Evolutionary conservation across 2,329 filamentous ascomycete genomes (phyloP).

Genomic region (Raffaelea ambrosiae): DNA sequence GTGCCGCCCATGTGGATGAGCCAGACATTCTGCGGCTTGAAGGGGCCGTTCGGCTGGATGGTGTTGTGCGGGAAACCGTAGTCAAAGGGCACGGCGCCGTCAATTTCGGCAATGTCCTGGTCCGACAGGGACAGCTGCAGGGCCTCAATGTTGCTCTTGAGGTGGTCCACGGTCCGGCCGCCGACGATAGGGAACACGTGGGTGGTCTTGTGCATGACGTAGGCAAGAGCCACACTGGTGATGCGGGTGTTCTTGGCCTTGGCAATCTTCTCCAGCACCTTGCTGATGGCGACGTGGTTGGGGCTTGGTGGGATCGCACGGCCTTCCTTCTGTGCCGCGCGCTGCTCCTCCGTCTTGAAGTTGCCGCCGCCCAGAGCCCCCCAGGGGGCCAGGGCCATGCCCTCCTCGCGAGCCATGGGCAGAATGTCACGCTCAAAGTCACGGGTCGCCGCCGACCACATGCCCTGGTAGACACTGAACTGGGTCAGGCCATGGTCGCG

Average conservation of each 20-base stretch:
- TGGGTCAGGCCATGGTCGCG: constrained; percentile 48
- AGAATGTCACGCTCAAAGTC: constrained; percentile 65
- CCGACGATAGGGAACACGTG: constrained; percentile 69
- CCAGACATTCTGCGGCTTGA: constrained; percentile 30
- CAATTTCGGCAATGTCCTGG: constrained; percentile 59
- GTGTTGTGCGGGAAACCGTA: constrained; percentile 54
- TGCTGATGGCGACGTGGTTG: constrained; percentile 41
- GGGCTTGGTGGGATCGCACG: constrained; percentile 33
- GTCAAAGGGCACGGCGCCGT: constrained; percentile 52
- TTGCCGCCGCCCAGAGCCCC: constrained; percentile 36
- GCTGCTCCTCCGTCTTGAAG: constrained; percentile 24
- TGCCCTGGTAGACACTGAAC: constrained; percentile 58
- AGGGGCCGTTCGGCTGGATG: constrained; percentile 18
- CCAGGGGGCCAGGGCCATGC: constrained; percentile 46
- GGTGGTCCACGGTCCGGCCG: constrained; percentile 59
- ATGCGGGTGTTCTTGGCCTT: constrained; percentile 31
- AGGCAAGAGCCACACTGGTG: constrained; percentile 55
- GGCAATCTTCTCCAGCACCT: constrained; percentile 41
- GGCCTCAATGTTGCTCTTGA: constrained; percentile 62
- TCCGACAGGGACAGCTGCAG: constrained; percentile 49
- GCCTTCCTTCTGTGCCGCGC: constrained; percentile 18
- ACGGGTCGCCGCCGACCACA: constrained; percentile 51
- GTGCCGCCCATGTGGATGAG: constrained; percentile 36
- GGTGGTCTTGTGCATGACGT: constrained; percentile 63
- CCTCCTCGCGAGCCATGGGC: constrained; percentile 54